phyloP scores from a whole-genome alignment of 2,329 filamentous ascomycete species.

The Colletotrichum sojae region DNA sequence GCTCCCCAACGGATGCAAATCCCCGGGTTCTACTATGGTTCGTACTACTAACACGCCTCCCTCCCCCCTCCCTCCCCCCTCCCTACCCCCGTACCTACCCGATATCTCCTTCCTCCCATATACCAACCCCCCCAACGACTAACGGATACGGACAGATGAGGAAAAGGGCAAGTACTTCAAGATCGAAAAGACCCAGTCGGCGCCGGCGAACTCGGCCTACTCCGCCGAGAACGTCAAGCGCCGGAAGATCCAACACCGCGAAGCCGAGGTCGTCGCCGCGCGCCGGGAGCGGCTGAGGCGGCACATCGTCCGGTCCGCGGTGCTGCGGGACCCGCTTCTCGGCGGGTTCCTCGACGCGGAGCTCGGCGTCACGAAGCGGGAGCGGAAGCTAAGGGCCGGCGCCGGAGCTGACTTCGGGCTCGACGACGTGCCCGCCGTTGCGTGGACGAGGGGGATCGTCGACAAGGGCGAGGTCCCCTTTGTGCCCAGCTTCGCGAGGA shows the following conservation, averaged over 20 bases:
- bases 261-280: constrained; percentile 46
- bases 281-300: constrained; percentile 50
- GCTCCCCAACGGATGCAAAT: constrained; percentile 51
- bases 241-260: constrained; percentile 62
- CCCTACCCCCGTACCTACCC: neutral
- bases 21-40: constrained; percentile 71
- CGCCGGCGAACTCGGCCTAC: constrained; percentile 66
- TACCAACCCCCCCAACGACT: too few relatives aligned
- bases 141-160: constrained; percentile 54
- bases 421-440: constrained; percentile 49
- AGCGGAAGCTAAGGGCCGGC: constrained; percentile 14
- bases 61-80: neutral
- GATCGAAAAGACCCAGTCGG: constrained; percentile 70
- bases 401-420: constrained; percentile 35
- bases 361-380: constrained; percentile 47
- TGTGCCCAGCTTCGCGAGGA: constrained; percentile 47
- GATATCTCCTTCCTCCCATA: neutral
- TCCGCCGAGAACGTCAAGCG: constrained; percentile 72
- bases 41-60: constrained; percentile 25
- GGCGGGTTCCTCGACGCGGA: constrained; percentile 54
- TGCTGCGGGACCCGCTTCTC: constrained; percentile 48
- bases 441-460: constrained; percentile 57
- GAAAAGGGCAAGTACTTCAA: constrained; percentile 78
- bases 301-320: constrained; percentile 55
- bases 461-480: constrained; percentile 58